Percentiles rank a stretch among this genome's conserved stretches.
phyloP scores from a whole-genome alignment of 2,329 filamentous ascomycete species.

The Pseudocercospora vitis region DNA sequence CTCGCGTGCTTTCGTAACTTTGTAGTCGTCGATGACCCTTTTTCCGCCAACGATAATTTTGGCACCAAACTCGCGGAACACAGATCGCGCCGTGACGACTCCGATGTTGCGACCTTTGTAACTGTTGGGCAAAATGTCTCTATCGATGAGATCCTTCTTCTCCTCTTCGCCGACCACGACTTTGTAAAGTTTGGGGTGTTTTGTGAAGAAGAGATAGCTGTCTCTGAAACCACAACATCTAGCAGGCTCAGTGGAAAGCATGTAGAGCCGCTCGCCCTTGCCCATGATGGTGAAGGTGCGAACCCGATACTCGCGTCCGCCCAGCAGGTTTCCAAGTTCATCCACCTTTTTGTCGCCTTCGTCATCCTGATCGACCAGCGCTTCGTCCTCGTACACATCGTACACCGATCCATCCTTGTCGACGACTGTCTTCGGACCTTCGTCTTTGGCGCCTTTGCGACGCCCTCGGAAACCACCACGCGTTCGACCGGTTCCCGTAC shows the following conservation, averaged over 20 bases:
- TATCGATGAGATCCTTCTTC: conserved; percentile 92
- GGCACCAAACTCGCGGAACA: conserved; percentile 94
- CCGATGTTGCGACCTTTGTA: conserved; percentile 98
- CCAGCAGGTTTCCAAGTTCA: conserved; percentile 78
- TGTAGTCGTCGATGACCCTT: conserved; percentile 85
- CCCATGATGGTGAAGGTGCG: conserved; percentile 89
- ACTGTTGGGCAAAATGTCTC: conserved; percentile 92
- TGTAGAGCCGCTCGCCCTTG: conserved; percentile 84
- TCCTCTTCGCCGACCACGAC: conserved; percentile 98
- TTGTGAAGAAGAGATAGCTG: conserved; percentile 98
- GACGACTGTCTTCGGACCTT: conserved; percentile 78
- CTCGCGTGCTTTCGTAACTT: conserved; percentile 70
- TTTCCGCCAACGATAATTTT: conserved; percentile 90
- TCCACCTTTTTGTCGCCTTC: conserved; percentile 94
- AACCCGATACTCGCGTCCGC: conserved; percentile 87
- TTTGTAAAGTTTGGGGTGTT: conserved; percentile 94
- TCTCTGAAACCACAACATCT: conserved; percentile 96
- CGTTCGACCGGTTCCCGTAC: conserved; percentile 33
- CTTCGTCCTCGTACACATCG: conserved; percentile 89
- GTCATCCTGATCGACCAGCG: conserved; percentile 79
- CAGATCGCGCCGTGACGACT: conserved; percentile 91
- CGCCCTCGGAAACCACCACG: conserved; percentile 69
- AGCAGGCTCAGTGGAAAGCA: conserved; percentile 96
- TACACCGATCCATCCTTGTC: conserved; percentile 93
- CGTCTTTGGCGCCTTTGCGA: conserved; percentile 68